Conservation (phyloP, 2,329 filamentous ascomycete species). For the Rachicladosporium sp. region DNA sequence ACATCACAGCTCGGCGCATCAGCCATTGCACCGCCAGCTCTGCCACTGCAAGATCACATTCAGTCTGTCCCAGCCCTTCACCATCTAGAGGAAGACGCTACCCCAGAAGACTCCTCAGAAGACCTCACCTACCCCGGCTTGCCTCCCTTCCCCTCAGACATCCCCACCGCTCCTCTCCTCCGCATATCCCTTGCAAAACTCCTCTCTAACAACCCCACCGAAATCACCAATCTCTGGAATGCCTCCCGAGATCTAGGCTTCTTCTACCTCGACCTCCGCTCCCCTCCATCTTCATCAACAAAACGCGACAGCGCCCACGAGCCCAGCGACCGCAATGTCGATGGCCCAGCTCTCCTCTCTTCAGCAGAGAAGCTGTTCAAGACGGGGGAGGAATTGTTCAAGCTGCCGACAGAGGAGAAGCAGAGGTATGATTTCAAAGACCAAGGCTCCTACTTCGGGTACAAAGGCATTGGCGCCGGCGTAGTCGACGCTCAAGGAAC, state of each 20-base stretch:
- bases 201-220: constrained; percentile 19
- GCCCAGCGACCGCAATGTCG: constrained; percentile 6
- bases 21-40: constrained; percentile 1
- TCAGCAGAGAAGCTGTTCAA: constrained; percentile 36
- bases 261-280: constrained; percentile 43
- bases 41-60: background rate
- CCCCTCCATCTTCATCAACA: background rate
- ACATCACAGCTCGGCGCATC: constrained; percentile 2
- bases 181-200: constrained; percentile 28
- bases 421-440: constrained; percentile 41
- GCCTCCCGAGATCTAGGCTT: constrained; percentile 39
- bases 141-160: constrained; percentile 27
- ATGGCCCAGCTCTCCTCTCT: constrained; percentile 29
- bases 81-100: constrained; percentile 1
- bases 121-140: constrained; percentile 18
- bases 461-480: constrained; percentile 23
- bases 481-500: constrained; percentile 38
- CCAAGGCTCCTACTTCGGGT: constrained; percentile 42
- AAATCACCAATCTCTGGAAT: constrained; percentile 24
- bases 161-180: constrained; percentile 29
- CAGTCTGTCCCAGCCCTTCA: background rate
- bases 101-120: constrained; percentile 2
- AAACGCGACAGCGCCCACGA: constrained; percentile 3
- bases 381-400: constrained; percentile 35
- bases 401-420: constrained; percentile 39